Evolutionary conservation across 1,139 yeast species (phyloP).

Genomic region (Sugiyamaella sp.): DNA sequence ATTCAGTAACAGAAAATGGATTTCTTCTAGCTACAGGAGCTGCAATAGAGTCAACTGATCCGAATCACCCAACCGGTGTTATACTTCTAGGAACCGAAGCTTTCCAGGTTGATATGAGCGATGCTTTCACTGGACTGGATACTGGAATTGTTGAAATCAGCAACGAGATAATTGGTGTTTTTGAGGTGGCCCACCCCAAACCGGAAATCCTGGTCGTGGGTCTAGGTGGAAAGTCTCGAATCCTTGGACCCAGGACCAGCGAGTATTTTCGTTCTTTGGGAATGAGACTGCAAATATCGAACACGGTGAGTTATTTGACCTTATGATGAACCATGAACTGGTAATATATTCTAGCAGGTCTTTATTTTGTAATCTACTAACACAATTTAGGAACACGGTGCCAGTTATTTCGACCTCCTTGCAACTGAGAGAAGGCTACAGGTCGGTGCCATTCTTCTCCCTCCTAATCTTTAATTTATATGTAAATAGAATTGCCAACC

Average conservation of each 20-base stretch:
- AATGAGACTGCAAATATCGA: slow-evolving; percentile 68
- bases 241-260: slow-evolving; percentile 59
- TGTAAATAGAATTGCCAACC: background rate
- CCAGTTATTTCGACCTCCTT: slow-evolving; percentile 68
- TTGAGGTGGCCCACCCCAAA: slow-evolving; percentile 66
- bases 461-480: slow-evolving; percentile 58
- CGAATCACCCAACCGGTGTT: slow-evolving; percentile 54
- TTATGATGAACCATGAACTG: too few species aligned
- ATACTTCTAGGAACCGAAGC: slow-evolving; percentile 66
- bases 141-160: slow-evolving; percentile 44
- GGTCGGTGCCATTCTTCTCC: slow-evolving; percentile 69
- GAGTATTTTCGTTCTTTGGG: slow-evolving; percentile 58
- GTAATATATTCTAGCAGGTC: background rate
- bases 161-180: slow-evolving; percentile 50
- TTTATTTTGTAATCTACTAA: slow-evolving; percentile 2
- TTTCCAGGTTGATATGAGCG: slow-evolving; percentile 57
- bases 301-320: slow-evolving; percentile 49
- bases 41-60: slow-evolving; percentile 49
- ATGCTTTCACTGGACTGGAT: slow-evolving; percentile 39
- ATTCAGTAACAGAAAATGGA: slow-evolving; percentile 50
- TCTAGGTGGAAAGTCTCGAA: slow-evolving; percentile 62
- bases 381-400: slow-evolving; percentile 53
- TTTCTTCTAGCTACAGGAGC: slow-evolving; percentile 52
- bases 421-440: slow-evolving; percentile 79
- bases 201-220: slow-evolving; percentile 79